Evolutionary conservation across 148 eudicot species (phyloP), one percentile per base, ranked within the genome.

Genomic region (Tetragonia tetragonoides): DNA sequence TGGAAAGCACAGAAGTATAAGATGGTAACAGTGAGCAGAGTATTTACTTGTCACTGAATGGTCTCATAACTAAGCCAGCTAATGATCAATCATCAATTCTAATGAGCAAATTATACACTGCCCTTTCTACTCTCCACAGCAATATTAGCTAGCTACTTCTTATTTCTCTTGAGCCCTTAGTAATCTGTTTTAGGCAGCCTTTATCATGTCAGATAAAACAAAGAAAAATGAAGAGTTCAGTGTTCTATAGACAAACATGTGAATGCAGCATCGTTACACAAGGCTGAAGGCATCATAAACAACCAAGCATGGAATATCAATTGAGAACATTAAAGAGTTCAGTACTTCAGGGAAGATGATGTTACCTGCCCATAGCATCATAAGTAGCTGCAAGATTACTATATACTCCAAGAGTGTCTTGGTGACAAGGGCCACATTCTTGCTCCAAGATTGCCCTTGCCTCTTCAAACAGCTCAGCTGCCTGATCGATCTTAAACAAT

Each of bases 351-450:
- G 28, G 10, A 28, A 61, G 37, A 61, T 56, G 57, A 21, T 16
- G 49, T 79, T 88, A 95, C 99, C 99, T 93, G 84, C 99, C 99
- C 97, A 91, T 78, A 68, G 99, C 97, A 85, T 93, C 99, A 82
- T 95, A 95, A 69, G 99, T 93, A 28, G 97, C 99, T 53, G 99
- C 99, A 78, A 95, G 97, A 82, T 95, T 95, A 85, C 97, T 91
- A 70, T 95, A 95, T n/a, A 95, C 97, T 65, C 99, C 99, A 75
- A 95, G 92, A 28, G 99, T 93, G 78, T 93, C 99, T 72, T 91
- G 97, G 79, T 95, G 97, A 74, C 97, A 91, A 3, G 97, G 99
- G 24, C 97, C 99, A 41, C 90, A 91, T 80, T 95, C 99, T 83
- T 90, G 94, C 84, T 95, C 97, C 84, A 95, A 87, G 82, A 95